A percentile compares a stretch with the other conserved stretches of the same genome.
Evolutionary conservation across 768 basidiomycete species (phyloP).

Genomic region (Cytidiella melzeri): DNA sequence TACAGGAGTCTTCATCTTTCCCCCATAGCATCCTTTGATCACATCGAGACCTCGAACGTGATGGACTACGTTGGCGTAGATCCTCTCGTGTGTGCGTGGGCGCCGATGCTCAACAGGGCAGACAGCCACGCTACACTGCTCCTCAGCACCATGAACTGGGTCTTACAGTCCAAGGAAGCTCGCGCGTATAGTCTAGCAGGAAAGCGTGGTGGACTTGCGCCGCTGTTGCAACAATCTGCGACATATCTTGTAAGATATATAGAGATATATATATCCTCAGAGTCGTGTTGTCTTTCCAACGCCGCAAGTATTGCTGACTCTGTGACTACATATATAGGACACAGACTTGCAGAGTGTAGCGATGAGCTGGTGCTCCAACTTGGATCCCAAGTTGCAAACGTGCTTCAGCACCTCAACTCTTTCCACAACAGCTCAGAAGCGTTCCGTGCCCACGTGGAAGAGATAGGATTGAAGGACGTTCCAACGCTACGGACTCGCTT

Average conservation of each 20-base stretch:
- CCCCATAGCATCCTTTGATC: constrained; percentile 31
- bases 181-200: not conserved
- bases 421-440: constrained; percentile 33
- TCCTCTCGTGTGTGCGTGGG: constrained; percentile 31
- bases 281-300: not conserved
- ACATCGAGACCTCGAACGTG: constrained; percentile 45
- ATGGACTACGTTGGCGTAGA: constrained; percentile 36
- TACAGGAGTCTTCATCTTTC: constrained; percentile 14
- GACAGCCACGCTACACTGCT: constrained; percentile 29
- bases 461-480: constrained; percentile 21
- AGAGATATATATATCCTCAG: too few species aligned
- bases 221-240: constrained; percentile 14
- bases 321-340: not conserved
- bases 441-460: constrained; percentile 30
- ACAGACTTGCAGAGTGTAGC: not conserved
- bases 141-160: constrained; percentile 47
- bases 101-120: constrained; percentile 27
- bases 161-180: constrained; percentile 8
- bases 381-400: too few species aligned
- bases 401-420: not conserved
- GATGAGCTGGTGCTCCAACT: too few species aligned
- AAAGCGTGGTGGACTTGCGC: constrained; percentile 11
- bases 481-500: constrained; percentile 17
- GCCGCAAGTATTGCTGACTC: not conserved
- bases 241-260: too few species aligned